Conservation (phyloP, 768 basidiomycete species). For the Royoungia palumana region DNA sequence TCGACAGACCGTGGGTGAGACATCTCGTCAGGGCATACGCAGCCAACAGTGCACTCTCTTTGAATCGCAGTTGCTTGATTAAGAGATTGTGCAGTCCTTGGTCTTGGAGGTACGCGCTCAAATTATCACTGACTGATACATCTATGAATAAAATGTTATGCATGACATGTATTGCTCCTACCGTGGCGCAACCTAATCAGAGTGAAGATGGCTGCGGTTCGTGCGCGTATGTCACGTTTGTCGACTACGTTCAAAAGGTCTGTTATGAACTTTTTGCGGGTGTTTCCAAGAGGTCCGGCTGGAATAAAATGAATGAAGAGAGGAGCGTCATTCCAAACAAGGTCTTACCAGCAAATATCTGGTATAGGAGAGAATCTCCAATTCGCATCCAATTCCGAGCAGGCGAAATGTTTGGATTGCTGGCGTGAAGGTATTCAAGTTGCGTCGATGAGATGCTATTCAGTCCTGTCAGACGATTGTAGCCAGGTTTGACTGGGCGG, state of each 20-base stretch:
- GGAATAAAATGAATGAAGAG: neutral
- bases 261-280: constrained; percentile 7
- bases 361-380: constrained; percentile 8
- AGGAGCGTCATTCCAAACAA: neutral
- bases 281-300: constrained; percentile 6
- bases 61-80: constrained; percentile 9
- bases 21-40: constrained; percentile 15
- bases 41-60: constrained; percentile 13
- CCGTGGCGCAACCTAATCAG: constrained; percentile 9
- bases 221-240: constrained; percentile 4
- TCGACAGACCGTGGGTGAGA: constrained; percentile 6
- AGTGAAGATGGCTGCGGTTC: constrained; percentile 16
- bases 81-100: constrained; percentile 4
- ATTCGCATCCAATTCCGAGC: constrained; percentile 13
- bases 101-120: constrained; percentile 2
- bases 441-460: constrained; percentile 1
- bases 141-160: neutral
- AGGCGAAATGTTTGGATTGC: constrained; percentile 9
- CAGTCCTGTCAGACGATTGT: neutral
- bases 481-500: neutral
- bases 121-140: constrained; percentile 1
- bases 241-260: constrained; percentile 6
- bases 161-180: neutral
- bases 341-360: constrained; percentile 5
- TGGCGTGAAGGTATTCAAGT: constrained; percentile 8